Evolutionary conservation across 208 protist species (phyloP).

Genomic region (Jaenimonas drosophilae): DNA sequence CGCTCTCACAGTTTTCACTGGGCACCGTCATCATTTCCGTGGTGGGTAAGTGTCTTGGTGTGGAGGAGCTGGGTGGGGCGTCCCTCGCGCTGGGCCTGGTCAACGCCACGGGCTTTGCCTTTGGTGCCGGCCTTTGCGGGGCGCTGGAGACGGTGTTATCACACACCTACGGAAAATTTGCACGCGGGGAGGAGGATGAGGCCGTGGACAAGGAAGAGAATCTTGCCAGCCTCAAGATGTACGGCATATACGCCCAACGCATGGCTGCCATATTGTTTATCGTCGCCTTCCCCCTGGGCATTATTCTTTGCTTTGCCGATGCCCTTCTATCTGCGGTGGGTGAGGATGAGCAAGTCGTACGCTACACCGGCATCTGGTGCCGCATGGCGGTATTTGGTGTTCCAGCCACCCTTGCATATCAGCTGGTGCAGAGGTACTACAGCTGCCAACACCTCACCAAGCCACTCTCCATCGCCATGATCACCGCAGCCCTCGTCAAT

Average conservation of each 20-base stretch:
- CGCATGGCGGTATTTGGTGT: conserved; percentile 60
- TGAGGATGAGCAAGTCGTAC: conserved; percentile 28
- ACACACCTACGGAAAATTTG: conserved; percentile 58
- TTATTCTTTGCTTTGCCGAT: conserved; percentile 59
- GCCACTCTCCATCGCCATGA: conserved; percentile 55
- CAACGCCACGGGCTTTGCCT: conserved; percentile 81
- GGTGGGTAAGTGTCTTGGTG: conserved; percentile 42
- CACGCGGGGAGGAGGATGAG: conserved; percentile 8
- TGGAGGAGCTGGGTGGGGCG: conserved; percentile 55
- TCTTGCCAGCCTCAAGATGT: conserved; percentile 47
- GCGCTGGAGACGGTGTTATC: conserved; percentile 80
- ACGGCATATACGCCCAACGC: conserved; percentile 74
- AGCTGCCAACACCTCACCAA: conserved; percentile 71
- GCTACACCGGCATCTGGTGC: conserved; percentile 68
- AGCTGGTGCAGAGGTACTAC: conserved; percentile 74
- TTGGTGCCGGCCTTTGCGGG: conserved; percentile 72
- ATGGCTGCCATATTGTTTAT: conserved; percentile 71
- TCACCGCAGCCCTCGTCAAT: conserved; percentile 43
- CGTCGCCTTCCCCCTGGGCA: conserved; percentile 46
- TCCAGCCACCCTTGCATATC: conserved; percentile 34
- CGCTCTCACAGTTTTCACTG: conserved; percentile 67
- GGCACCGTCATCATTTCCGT: conserved; percentile 57
- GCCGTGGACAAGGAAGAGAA: conserved; percentile 2
- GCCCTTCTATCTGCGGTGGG: conserved; percentile 27
- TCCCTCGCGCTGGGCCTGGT: conserved; percentile 65